Conservation (phyloP, 202 grass and related monocot species). For the Panicum virgatum region DNA sequence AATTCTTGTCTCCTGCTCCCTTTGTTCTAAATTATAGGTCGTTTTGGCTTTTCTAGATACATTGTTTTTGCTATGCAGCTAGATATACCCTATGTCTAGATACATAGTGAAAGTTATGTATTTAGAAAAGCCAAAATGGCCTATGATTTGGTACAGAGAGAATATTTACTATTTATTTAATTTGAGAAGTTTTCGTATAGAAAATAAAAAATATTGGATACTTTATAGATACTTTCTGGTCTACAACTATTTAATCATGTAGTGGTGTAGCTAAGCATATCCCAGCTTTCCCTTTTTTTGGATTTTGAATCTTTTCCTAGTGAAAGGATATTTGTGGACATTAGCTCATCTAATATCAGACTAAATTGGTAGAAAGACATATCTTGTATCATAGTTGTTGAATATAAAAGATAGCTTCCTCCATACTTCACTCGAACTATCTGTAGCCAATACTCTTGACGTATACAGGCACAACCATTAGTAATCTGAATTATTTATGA, state of each 20-base stretch:
- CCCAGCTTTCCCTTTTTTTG: slow-evolving; percentile 14
- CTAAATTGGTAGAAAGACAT: neutral
- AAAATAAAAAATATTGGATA: neutral
- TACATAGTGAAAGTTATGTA: no score
- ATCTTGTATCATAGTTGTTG: slow-evolving; percentile 9
- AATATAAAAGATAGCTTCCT: neutral
- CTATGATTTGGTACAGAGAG: no score
- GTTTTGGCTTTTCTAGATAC: no score
- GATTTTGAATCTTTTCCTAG: slow-evolving; percentile 10
- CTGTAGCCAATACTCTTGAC: neutral
- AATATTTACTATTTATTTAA: no score
- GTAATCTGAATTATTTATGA: slow-evolving; percentile 1
- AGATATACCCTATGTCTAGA: no score
- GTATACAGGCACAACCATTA: neutral
- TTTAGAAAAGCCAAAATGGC: no score
- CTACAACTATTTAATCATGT: neutral
- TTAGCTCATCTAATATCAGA: slow-evolving; percentile 5
- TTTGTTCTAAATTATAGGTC: no score
- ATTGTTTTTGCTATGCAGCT: no score
- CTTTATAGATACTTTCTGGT: slow-evolving; percentile 16
- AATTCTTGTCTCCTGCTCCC: no score
- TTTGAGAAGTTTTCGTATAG: no score
- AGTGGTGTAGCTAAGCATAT: slow-evolving; percentile 34
- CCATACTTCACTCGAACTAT: slow-evolving; percentile 20
- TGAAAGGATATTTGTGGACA: neutral